Evolutionary conservation across 345 rosid genomes (phyloP).

Genomic region (Gossypium sturtianum): DNA sequence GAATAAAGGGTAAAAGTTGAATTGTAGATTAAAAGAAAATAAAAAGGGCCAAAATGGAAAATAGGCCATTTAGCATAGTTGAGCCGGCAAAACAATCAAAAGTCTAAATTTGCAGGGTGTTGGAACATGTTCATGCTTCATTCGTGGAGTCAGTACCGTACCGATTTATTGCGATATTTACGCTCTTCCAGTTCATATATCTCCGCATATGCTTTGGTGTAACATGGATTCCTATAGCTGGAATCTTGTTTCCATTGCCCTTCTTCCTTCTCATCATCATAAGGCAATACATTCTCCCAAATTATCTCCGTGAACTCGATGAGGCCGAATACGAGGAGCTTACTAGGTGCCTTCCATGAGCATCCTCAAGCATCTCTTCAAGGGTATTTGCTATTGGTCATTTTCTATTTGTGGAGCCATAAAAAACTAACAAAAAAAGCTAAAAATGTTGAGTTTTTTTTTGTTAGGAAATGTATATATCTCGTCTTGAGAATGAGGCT

Average conservation of each 20-base stretch:
- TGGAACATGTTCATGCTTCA: conserved; percentile 65
- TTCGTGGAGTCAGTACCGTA: conserved; percentile 64
- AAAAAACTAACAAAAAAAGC: not conserved
- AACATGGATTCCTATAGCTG: conserved; percentile 85
- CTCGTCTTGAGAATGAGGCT: conserved; percentile 19
- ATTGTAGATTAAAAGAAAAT: too few relatives aligned
- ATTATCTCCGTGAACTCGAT: conserved; percentile 56
- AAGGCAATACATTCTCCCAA: conserved; percentile 42
- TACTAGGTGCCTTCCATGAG: conserved; percentile 34
- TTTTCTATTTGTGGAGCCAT: not conserved
- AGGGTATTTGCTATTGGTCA: conserved; percentile 15
- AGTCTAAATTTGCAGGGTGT: conserved; percentile 39
- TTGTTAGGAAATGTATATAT: conserved; percentile 31
- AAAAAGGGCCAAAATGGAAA: too few relatives aligned
- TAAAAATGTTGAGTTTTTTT: not conserved
- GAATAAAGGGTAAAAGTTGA: too few relatives aligned
- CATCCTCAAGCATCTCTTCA: conserved; percentile 27
- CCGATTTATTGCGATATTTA: conserved; percentile 46
- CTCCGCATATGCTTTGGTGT: conserved; percentile 65
- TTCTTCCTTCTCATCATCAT: conserved; percentile 71
- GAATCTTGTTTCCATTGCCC: conserved; percentile 77
- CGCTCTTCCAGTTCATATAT: conserved; percentile 54
- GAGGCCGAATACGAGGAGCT: conserved; percentile 82
- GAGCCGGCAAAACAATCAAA: too few relatives aligned
- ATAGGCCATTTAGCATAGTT: too few relatives aligned